phyloP scores from a whole-genome alignment of 257 asterid genomes.

The Solanum dulcamara region DNA sequence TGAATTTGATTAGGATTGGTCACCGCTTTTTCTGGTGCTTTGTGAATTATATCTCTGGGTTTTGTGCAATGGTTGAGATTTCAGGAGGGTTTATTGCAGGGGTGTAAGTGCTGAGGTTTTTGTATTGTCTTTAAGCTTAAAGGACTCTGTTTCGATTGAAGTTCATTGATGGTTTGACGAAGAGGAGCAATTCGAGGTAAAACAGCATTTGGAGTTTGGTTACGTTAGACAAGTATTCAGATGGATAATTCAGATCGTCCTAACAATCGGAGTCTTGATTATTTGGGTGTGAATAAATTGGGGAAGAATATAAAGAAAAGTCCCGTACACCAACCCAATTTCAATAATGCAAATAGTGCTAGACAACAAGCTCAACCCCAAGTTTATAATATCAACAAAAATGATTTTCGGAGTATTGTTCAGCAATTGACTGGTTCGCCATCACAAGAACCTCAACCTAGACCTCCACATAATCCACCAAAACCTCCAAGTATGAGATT shows the following conservation, averaged over 20 bases:
- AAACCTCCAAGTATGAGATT: slow-evolving; percentile 62
- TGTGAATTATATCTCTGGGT: background rate
- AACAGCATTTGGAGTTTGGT: background rate
- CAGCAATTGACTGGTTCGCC: slow-evolving; percentile 92
- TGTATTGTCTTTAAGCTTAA: background rate
- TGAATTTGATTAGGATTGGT: background rate
- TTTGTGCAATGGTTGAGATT: background rate
- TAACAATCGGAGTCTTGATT: slow-evolving; percentile 41
- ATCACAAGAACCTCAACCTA: slow-evolving; percentile 34
- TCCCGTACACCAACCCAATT: slow-evolving; percentile 78
- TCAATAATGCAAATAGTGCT: slow-evolving; percentile 5
- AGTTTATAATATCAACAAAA: slow-evolving; percentile 83
- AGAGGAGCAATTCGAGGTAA: background rate
- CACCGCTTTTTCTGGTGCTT: background rate
- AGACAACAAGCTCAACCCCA: slow-evolving; percentile 88
- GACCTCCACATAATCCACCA: slow-evolving; percentile 60
- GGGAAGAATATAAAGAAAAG: slow-evolving; percentile 84
- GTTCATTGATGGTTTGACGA: background rate
- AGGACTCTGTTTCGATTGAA: background rate
- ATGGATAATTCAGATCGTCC: slow-evolving; percentile 65
- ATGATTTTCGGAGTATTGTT: slow-evolving; percentile 75
- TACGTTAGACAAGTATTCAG: background rate
- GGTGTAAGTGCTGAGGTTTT: background rate
- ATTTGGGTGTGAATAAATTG: slow-evolving; percentile 69
- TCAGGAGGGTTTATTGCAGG: background rate